Base-by-base conservation (phyloP, 2,329 filamentous ascomycete species). In the Aspergillus piperis region DNA sequence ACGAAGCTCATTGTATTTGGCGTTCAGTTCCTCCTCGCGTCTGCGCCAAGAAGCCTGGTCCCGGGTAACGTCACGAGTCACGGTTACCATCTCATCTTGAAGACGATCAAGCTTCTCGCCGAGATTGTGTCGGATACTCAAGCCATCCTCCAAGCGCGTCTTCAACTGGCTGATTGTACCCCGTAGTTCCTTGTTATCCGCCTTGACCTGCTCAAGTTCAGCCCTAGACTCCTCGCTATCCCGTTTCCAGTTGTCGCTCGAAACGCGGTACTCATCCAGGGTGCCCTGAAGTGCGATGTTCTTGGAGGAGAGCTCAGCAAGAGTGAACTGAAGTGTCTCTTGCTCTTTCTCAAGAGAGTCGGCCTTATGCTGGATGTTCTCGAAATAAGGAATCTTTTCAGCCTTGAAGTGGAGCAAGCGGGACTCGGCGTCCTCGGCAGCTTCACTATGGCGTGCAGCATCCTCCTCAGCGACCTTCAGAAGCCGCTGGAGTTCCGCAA, bases 1-100 rank as follows among this genome's bases (percentile, higher is more conserved):
- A 60, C 81, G 81, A 42, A 88, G 76, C 32, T 83, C 74, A 56
- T 86, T 84, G 59, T 84, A 82, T 62, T 79, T 82, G 64, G 79
- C 78, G 60, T 79, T 75, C 50, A 84, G 80, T n/a, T 84, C 81
- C 60, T 87, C 82, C 67, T 87, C 85, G 59, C 78, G 89, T 77
- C 90, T 90, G 69, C 87, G 86, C 78, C 90, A 93, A 38, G 85
- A 83, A 30, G 89, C 87, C 72, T 93, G 94, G 72, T 98, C 93
- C 68, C 90, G 87, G 21, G 90, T 88, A 63, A 97, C 87, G 63
- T 96, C 89, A 50, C 87, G 86, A 56, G 91, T 88, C 52, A 92
- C 90, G 58, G 82, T 82, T 32, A 88, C 85, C 89, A 98, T 94
- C 68, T 97, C 92, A 64, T 92, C 86, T 76, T 98, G 93, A 41